Evolutionary conservation across 176 grass and related monocot genomes (phyloP), one percentile per base, ranked within the genome.

Genomic region (Coix lacrymajobi): DNA sequence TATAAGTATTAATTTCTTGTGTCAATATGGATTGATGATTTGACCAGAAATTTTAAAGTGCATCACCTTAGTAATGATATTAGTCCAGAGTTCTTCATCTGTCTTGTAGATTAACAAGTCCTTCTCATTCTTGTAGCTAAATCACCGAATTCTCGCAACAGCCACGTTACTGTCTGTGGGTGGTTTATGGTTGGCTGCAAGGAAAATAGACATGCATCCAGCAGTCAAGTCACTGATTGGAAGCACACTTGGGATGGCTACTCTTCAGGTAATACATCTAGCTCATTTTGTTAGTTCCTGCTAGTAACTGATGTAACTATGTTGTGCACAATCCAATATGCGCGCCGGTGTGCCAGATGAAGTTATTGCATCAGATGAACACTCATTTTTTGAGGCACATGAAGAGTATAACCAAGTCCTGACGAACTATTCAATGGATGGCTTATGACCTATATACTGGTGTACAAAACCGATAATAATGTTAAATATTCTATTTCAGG

Each of bases 91-190:
- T 71, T 66, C 41, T 40, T 80, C 30, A 73, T 26, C 6, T 44
- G 48, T 3, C 41, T 12, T 79, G 41, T 69, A 14, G 34, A 60
- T 34, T 85, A 84, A 76, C 70, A 85, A 57, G 40, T n/a, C 61
- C 10, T 74, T 45, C 73, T 11, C 73, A 40, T 69, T 60, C 38
- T 84, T 92, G 82, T 80, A 99, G 96, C 78, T 99, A 78, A 90
- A 86, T 86, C 96, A 99, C 81, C 84, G 96, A 48, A 92, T 96
- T 91, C 88, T 99, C 34, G 93, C 96, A 78, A 92, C 86, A 72
- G 60, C 79, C 11, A 88, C 93, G 24, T 81, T 96, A 83, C 79
- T 89, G 32, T 92, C 96, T 80, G 57, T 99, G 30, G 45, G 83
- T 85, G 89, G 76, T 15, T 46, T 99, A 75, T 99, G 96, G 96